Base-by-base conservation (phyloP, 352 stramenopile genomes). In the Pythium vanterpoolii region DNA sequence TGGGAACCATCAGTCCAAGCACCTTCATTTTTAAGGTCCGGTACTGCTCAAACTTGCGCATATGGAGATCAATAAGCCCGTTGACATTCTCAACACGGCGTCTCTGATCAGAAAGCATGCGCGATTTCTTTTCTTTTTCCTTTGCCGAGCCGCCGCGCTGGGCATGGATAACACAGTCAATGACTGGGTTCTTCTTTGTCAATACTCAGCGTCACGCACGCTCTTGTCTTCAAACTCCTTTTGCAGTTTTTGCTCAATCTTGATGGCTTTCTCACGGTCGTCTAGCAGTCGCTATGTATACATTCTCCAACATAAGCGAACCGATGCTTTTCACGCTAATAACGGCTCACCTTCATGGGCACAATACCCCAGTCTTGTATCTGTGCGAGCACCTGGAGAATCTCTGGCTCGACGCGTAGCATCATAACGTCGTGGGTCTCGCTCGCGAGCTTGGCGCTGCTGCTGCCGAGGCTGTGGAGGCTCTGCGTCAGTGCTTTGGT, bases 31-130 rank as follows among this genome's bases (percentile, higher is more conserved):
- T 90, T n/a, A 69, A 24, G 18, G 83, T 76, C 3, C 85, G 81
- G 36, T 79, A 93, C 24, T 75, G 66, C 18, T 91, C 83, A 55
- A 93, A 95, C 45, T 77, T 77, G 40, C 76, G 71, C 65, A 87
- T 79, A 62, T 95, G 83, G n/a, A 64, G 71, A 6, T 91, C 78
- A 14, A 95, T 74, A 19, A 95, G 66, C 7, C 60, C 40, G 33
- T 90, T 93, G 13, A 89, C 83, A 48, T 95, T 95, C 47, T 95
- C 85, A 1, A 92, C 83, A 16, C 85, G 83, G 8, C 85, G 83
- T 50, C 86, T 86, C 54, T 95, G 85, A 62, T 95, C 85, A 16
- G 80, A 86, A 24, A 95, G 69, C 74, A 95, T 85, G 18, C 85
- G 72, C 23, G 88, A 57, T 53, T 90, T 90, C 59, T 90, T 93